phyloP scores from a whole-genome alignment of 2,329 filamentous ascomycete species.

The Pestalotiopsis sp. region DNA sequence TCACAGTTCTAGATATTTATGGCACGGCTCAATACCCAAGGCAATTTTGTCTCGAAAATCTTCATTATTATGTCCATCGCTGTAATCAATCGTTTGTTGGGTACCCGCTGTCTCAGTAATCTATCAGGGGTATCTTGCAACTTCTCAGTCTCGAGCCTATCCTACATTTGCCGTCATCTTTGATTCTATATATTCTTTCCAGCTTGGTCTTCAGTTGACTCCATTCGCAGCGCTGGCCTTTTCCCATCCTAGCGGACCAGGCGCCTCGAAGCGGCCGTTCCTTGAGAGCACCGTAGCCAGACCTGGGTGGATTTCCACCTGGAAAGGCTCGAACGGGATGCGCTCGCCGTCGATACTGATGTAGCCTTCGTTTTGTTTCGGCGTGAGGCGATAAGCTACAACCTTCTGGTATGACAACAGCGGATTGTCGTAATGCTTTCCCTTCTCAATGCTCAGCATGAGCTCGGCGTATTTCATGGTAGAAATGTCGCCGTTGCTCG shows the following conservation, averaged over 20 bases:
- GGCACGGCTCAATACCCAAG: slow-evolving; percentile 1
- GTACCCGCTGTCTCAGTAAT: neutral
- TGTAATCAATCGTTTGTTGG: neutral
- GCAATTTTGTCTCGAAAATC: neutral
- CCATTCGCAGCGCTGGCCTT: slow-evolving; percentile 15
- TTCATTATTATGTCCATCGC: neutral
- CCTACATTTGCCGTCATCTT: slow-evolving; percentile 4
- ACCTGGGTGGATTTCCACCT: slow-evolving; percentile 83
- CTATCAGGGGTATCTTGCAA: slow-evolving; percentile 14
- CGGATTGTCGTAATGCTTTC: slow-evolving; percentile 78
- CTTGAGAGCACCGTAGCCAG: slow-evolving; percentile 86
- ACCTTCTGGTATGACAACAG: slow-evolving; percentile 84
- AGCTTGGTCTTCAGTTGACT: too few species aligned
- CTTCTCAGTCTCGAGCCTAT: neutral
- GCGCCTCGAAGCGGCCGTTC: slow-evolving; percentile 71
- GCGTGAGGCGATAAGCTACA: slow-evolving; percentile 82
- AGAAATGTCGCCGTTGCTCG: slow-evolving; percentile 75
- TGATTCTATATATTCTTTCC: neutral
- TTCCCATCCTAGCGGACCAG: slow-evolving; percentile 57
- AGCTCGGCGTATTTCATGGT: slow-evolving; percentile 68
- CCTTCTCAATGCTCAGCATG: slow-evolving; percentile 71
- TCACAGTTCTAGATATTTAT: slow-evolving; percentile 17
- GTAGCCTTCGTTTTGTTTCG: slow-evolving; percentile 73
- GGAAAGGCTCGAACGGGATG: slow-evolving; percentile 85
- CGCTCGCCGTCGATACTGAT: slow-evolving; percentile 95